phyloP scores from a whole-genome alignment of 2,329 filamentous ascomycete genomes.

The Fusarium keratoplasticum region DNA sequence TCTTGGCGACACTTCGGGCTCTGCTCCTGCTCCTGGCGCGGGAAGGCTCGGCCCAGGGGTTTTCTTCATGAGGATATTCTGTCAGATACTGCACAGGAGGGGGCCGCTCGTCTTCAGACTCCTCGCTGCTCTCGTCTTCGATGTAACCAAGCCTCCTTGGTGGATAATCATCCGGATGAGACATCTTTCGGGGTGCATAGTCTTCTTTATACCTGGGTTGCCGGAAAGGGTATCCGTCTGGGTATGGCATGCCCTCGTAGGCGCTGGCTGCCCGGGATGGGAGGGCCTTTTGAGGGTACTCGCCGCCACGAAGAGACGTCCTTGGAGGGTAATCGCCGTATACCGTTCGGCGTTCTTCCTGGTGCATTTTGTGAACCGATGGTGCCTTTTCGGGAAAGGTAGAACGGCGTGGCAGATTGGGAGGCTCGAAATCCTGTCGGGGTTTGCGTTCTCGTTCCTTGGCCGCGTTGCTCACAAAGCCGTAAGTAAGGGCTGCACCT shows the following conservation, averaged over 20 bases:
- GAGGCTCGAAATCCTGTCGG: constrained; percentile 56
- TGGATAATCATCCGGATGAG: constrained; percentile 37
- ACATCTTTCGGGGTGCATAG: constrained; percentile 38
- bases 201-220: constrained; percentile 30
- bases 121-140: constrained; percentile 45
- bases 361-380: constrained; percentile 38
- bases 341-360: constrained; percentile 31
- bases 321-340: constrained; percentile 36
- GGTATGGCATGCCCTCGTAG: constrained; percentile 39
- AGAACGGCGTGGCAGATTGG: constrained; percentile 55
- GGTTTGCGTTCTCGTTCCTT: constrained; percentile 57
- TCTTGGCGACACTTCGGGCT: constrained; percentile 31
- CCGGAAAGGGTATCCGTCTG: constrained; percentile 39
- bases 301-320: constrained; percentile 13
- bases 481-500: constrained; percentile 73
- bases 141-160: constrained; percentile 40
- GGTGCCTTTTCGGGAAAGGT: constrained; percentile 59
- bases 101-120: constrained; percentile 28
- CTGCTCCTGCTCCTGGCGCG: constrained; percentile 35
- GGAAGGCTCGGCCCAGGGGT: constrained; percentile 20
- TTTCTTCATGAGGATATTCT: constrained; percentile 37
- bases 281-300: constrained; percentile 35
- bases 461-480: constrained; percentile 67
- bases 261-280: constrained; percentile 32
- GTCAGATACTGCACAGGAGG: constrained; percentile 41